These are phyloP conservation scores for Fomitopsis pulvina DNA, from an alignment of 768 basidiomycete genomes.

Conservation along the genomic window DNA sequence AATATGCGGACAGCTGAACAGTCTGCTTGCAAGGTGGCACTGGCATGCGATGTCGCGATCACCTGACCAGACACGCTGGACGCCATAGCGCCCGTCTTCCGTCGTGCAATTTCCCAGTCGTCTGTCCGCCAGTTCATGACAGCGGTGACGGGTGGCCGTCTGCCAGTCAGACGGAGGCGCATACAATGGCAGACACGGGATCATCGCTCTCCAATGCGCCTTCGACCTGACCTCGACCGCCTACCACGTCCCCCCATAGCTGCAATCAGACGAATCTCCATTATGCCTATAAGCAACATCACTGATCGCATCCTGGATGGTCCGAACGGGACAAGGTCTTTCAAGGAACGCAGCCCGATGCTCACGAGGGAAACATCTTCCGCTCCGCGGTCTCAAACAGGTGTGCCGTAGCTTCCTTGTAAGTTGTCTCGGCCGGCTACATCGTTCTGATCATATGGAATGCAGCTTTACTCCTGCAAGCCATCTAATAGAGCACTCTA, in stretches of 20 bases:
- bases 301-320: constrained; percentile 34
- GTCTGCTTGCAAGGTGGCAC: no score
- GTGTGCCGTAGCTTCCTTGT: constrained; percentile 17
- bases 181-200: no score
- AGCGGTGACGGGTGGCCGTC: no score
- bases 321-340: constrained; percentile 30
- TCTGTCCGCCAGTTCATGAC: no score
- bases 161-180: no score
- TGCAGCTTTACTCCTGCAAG: constrained; percentile 34
- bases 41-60: no score
- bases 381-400: constrained; percentile 36
- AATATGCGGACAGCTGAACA: no score
- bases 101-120: no score
- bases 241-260: neutral
- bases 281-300: constrained; percentile 17
- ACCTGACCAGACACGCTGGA: no score
- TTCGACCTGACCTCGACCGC: neutral
- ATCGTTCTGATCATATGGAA: neutral
- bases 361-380: constrained; percentile 32
- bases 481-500: no score
- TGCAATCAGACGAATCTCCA: constrained; percentile 1
- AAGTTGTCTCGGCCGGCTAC: neutral
- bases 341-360: constrained; percentile 31
- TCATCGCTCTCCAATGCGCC: no score
- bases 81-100: no score